These are phyloP conservation scores for Bipolaris zeicola DNA, from an alignment of 2,329 filamentous ascomycete genomes.

Conservation along the genomic window DNA sequence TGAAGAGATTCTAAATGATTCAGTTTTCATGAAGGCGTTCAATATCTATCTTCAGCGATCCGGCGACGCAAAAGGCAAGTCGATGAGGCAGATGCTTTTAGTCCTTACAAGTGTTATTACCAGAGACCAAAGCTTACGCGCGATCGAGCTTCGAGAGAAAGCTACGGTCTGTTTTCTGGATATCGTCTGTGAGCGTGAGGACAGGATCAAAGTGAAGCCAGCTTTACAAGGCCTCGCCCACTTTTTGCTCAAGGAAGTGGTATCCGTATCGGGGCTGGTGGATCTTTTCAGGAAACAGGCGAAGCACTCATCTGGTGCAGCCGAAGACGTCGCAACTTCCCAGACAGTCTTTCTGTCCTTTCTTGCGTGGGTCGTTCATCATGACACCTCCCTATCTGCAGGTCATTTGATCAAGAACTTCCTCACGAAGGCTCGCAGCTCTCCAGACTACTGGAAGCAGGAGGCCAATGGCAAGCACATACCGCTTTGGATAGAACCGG, in stretches of 20 bases:
- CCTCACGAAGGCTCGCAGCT: constrained; percentile 35
- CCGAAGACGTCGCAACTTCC: constrained; percentile 4
- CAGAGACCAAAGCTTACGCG: constrained; percentile 29
- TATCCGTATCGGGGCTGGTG: constrained; percentile 49
- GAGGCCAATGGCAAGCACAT: constrained; percentile 2
- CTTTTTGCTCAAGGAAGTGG: constrained; percentile 65
- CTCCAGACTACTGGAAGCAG: constrained; percentile 15
- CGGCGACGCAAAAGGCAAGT: constrained; percentile 54
- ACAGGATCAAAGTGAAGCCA: constrained; percentile 70
- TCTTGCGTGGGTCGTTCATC: constrained; percentile 47
- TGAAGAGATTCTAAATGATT: constrained; percentile 41
- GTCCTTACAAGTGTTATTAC: constrained; percentile 48
- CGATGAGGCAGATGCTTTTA: constrained; percentile 53
- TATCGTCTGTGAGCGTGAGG: constrained; percentile 64
- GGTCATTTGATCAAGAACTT: constrained; percentile 47
- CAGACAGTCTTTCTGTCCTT: constrained; percentile 35
- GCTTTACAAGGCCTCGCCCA: constrained; percentile 70
- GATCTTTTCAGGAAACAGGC: constrained; percentile 46
- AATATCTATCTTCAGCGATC: constrained; percentile 51
- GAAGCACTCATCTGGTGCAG: constrained; percentile 9
- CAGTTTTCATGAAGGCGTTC: constrained; percentile 49
- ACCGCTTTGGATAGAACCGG: constrained; percentile 49
- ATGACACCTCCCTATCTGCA: constrained; percentile 49
- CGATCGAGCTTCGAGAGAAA: constrained; percentile 32
- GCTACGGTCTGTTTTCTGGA: constrained; percentile 56